phyloP scores from a whole-genome alignment of 2,329 filamentous ascomycete species.

The Neocatenulostroma microsporum region DNA sequence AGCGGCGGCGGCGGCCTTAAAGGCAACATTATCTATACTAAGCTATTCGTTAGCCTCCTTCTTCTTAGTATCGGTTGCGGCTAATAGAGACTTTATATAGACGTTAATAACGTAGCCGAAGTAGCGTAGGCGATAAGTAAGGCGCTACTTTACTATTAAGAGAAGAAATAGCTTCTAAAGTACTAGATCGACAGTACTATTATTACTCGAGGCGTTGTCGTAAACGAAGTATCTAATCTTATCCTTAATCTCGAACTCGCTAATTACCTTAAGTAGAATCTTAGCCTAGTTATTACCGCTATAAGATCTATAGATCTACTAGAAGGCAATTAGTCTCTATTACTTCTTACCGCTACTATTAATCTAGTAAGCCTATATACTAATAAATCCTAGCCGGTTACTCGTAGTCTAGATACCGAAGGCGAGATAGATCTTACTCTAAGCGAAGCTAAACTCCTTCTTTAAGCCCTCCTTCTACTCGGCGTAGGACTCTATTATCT shows the following conservation, averaged over 20 bases:
- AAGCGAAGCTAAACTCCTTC: background rate
- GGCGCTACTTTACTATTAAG: too few species aligned
- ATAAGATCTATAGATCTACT: slow-evolving; percentile 1
- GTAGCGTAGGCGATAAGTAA: background rate
- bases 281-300: slow-evolving; percentile 1
- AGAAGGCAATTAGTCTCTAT: background rate
- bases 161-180: too few species aligned
- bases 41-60: background rate
- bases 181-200: too few species aligned
- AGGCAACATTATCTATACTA: slow-evolving; percentile 1
- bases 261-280: slow-evolving; percentile 1
- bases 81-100: background rate
- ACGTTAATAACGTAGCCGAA: background rate
- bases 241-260: slow-evolving; percentile 1
- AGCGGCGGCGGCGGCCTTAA: background rate
- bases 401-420: background rate
- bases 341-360: background rate
- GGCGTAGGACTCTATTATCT: background rate
- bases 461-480: background rate
- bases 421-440: background rate
- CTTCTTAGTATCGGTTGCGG: background rate
- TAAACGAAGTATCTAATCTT: too few species aligned
- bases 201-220: too few species aligned
- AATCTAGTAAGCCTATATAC: slow-evolving; percentile 2
- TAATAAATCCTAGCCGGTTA: background rate